phyloP scores from a whole-genome alignment of 306 rosid species.

The Dryas octopetala region DNA sequence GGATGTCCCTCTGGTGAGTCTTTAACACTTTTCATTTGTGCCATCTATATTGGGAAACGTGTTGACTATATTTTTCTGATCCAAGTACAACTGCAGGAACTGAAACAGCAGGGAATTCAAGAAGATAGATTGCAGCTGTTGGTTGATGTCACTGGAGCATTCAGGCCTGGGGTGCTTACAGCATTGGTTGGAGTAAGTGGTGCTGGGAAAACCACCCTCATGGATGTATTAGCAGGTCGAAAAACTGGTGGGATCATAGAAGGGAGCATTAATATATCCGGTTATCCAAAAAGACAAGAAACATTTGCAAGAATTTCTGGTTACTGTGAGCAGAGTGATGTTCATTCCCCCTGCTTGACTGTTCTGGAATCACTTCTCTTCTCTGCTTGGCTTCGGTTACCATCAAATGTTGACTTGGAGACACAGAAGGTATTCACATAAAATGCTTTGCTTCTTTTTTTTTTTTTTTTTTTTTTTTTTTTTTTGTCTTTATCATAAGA shows the following conservation, averaged over 20 bases:
- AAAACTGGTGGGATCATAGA: slow-evolving; percentile 89
- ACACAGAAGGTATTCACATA: slow-evolving; percentile 63
- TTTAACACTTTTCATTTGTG: slow-evolving; percentile 12
- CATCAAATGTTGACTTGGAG: slow-evolving; percentile 74
- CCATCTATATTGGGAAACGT: slow-evolving; percentile 21
- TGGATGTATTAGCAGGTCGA: slow-evolving; percentile 97
- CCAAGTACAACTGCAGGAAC: slow-evolving; percentile 63
- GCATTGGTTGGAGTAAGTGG: slow-evolving; percentile 98
- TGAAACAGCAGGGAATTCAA: slow-evolving; percentile 85
- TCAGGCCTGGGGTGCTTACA: slow-evolving; percentile 90
- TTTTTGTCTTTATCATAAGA: slow-evolving; percentile 10
- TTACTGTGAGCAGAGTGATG: slow-evolving; percentile 94
- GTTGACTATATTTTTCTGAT: slow-evolving; percentile 35
- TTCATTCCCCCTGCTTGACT: slow-evolving; percentile 95
- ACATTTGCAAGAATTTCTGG: slow-evolving; percentile 97
- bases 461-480: slow-evolving; percentile 20
- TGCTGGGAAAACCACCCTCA: slow-evolving; percentile 97
- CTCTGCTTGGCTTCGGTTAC: slow-evolving; percentile 93
- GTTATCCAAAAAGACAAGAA: slow-evolving; percentile 87
- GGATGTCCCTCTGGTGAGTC: slow-evolving; percentile 83
- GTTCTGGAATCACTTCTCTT: slow-evolving; percentile 83
- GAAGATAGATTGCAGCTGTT: slow-evolving; percentile 84
- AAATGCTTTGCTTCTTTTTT: slow-evolving; percentile 14
- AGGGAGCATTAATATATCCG: slow-evolving; percentile 76
- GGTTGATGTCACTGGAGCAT: slow-evolving; percentile 81